A percentile compares a stretch with the other conserved stretches of the same genome.
Conservation (phyloP, 441 rosid genomes). For the Syzygium malaccense region DNA sequence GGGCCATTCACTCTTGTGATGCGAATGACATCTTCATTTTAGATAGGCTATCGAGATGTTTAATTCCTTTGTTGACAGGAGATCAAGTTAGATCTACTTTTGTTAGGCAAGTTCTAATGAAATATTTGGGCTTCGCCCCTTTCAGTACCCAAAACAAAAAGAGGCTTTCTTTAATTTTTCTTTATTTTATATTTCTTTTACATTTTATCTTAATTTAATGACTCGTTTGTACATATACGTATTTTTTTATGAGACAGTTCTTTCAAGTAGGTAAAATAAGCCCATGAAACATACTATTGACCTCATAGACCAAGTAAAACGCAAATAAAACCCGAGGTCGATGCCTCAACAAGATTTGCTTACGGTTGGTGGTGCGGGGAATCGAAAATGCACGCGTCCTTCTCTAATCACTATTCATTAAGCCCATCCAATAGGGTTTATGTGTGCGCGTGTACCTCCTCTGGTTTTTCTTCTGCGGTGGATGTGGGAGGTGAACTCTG, state of each 20-base stretch:
- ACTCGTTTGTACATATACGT: neutral
- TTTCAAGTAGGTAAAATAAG: neutral
- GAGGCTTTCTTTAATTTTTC: neutral
- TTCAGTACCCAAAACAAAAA: neutral
- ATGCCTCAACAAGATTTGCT: neutral
- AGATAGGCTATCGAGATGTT: neutral
- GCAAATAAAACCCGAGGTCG: neutral
- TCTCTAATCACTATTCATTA: neutral
- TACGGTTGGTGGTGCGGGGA: neutral
- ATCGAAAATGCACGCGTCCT: neutral
- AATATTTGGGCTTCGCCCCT: neutral
- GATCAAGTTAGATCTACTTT: neutral
- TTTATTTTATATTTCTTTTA: neutral
- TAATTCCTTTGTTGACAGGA: neutral
- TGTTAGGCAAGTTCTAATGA: no score
- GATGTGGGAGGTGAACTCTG: neutral
- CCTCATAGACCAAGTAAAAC: neutral
- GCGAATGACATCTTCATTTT: neutral
- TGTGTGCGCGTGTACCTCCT: neutral
- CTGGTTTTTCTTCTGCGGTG: neutral
- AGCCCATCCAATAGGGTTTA: neutral
- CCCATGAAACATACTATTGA: neutral
- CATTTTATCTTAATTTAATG: neutral
- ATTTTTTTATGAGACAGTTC: neutral
- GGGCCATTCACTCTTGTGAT: neutral